phyloP scores from a whole-genome alignment of 1,284 basidiomycete species.

The Cronartium ribicola region DNA sequence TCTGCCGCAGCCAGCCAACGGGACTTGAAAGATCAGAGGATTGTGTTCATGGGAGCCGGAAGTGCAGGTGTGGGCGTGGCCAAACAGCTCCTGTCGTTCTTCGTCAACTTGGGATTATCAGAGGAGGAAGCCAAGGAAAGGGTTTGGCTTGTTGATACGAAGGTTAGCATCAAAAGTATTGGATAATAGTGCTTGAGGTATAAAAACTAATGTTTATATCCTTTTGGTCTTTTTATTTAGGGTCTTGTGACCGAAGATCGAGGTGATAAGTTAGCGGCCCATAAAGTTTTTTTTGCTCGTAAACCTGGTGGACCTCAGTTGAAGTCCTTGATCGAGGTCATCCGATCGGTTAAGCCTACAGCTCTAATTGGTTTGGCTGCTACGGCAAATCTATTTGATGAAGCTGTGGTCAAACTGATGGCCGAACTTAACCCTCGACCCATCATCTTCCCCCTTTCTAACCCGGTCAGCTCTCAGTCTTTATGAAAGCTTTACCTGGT shows the following conservation, averaged over 20 bases:
- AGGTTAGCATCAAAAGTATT: conserved; percentile 47
- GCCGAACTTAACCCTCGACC: conserved; percentile 76
- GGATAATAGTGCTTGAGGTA: conserved; percentile 25
- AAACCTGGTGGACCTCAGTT: conserved; percentile 73
- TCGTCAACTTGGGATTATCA: conserved; percentile 68
- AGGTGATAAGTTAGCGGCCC: conserved; percentile 65
- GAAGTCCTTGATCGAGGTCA: conserved; percentile 70
- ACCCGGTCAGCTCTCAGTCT: conserved; percentile 62
- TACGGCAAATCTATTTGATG: conserved; percentile 73
- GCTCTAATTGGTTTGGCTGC: conserved; percentile 87
- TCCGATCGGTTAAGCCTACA: conserved; percentile 78
- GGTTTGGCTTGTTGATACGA: conserved; percentile 80
- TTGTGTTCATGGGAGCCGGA: conserved; percentile 86
- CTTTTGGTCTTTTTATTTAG: conserved; percentile 51
- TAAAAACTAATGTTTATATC: background rate
- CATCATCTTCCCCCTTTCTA: conserved; percentile 94
- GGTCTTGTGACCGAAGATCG: conserved; percentile 68
- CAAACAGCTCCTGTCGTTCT: conserved; percentile 81
- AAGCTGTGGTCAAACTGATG: conserved; percentile 73
- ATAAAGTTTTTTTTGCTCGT: conserved; percentile 79
- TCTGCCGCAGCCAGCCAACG: conserved; percentile 67
- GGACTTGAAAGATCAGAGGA: conserved; percentile 70
- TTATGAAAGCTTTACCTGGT: background rate
- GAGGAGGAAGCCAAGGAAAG: conserved; percentile 70
- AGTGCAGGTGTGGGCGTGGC: conserved; percentile 85